A percentile compares a stretch with the other conserved stretches of the same genome.
Evolutionary conservation across 2,329 filamentous ascomycete species (phyloP).

Genomic region (Lizonia empirigonia): DNA sequence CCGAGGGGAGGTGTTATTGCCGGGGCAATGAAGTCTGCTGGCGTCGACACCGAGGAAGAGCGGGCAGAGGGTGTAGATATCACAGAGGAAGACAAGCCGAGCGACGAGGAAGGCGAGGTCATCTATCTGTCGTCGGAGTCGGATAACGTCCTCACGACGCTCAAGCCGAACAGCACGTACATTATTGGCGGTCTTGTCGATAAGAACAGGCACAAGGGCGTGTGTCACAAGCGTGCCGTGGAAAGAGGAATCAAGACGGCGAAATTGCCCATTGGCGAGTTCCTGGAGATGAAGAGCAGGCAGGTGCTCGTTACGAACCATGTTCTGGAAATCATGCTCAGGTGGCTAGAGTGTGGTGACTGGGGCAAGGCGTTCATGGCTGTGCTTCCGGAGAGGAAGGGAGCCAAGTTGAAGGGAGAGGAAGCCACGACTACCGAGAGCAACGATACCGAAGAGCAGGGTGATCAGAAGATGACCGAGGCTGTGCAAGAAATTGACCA

Average conservation of each 20-base stretch:
- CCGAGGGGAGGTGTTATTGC: conserved; percentile 63
- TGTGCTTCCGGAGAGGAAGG: conserved; percentile 90
- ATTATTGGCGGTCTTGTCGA: conserved; percentile 94
- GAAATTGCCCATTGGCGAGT: conserved; percentile 92
- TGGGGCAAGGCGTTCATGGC: conserved; percentile 89
- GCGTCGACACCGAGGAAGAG: conserved; percentile 31
- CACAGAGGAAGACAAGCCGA: conserved; percentile 18
- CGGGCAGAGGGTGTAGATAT: conserved; percentile 45
- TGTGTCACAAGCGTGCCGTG: conserved; percentile 84
- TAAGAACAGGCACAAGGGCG: conserved; percentile 92
- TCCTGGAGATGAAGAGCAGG: conserved; percentile 86
- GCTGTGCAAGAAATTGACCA: conserved; percentile 16
- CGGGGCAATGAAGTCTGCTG: conserved; percentile 58
- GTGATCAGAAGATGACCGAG: conserved; percentile 18
- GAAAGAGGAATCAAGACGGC: conserved; percentile 82
- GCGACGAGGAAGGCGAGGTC: conserved; percentile 60
- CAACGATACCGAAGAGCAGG: conserved; percentile 18
- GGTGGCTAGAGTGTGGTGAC: conserved; percentile 86
- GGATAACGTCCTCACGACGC: conserved; percentile 77
- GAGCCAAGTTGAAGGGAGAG: conserved; percentile 66
- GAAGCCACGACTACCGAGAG: conserved; percentile 22
- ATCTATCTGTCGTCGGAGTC: conserved; percentile 94
- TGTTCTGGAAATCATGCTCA: conserved; percentile 94
- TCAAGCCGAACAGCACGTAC: conserved; percentile 89
- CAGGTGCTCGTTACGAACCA: conserved; percentile 92